Conservation (phyloP, 208 protist genomes). For the Crithidia brevicula region DNA sequence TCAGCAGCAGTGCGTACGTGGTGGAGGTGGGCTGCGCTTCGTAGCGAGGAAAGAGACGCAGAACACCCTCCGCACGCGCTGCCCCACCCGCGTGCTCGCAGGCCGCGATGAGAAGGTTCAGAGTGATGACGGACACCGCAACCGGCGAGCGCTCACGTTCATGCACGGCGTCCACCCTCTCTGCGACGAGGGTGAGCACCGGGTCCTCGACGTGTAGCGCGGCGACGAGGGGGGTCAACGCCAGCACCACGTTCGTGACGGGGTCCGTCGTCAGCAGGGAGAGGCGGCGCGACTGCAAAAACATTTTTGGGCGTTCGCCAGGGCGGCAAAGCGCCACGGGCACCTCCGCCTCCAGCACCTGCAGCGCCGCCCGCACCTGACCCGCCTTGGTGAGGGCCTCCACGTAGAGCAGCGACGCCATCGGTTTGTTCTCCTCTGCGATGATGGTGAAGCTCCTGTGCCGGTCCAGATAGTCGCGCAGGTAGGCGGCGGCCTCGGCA, state of each 20-base stretch:
- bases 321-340: conserved; percentile 39
- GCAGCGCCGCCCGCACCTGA: conserved; percentile 47
- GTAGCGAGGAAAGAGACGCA: conserved; percentile 44
- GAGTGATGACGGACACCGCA: conserved; percentile 46
- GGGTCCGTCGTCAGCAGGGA: conserved; percentile 64
- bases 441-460: conserved; percentile 35
- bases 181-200: conserved; percentile 8
- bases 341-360: conserved; percentile 55
- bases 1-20: conserved; percentile 56
- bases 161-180: conserved; percentile 27
- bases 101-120: conserved; percentile 76
- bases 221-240: conserved; percentile 27
- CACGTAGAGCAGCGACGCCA: conserved; percentile 56
- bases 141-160: conserved; percentile 20
- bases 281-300: conserved; percentile 49
- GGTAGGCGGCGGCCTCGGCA: conserved; percentile 40
- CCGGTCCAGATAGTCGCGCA: conserved; percentile 46
- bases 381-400: conserved; percentile 48
- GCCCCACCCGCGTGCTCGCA: conserved; percentile 46
- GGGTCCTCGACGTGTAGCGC: conserved; percentile 26
- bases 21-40: conserved; percentile 27
- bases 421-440: conserved; percentile 36
- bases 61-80: conserved; percentile 42
- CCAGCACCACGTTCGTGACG: conserved; percentile 49
- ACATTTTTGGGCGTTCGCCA: conserved; percentile 57